phyloP scores from a whole-genome alignment of 805 yeast species.

The Metschnikowia gelsemii region DNA sequence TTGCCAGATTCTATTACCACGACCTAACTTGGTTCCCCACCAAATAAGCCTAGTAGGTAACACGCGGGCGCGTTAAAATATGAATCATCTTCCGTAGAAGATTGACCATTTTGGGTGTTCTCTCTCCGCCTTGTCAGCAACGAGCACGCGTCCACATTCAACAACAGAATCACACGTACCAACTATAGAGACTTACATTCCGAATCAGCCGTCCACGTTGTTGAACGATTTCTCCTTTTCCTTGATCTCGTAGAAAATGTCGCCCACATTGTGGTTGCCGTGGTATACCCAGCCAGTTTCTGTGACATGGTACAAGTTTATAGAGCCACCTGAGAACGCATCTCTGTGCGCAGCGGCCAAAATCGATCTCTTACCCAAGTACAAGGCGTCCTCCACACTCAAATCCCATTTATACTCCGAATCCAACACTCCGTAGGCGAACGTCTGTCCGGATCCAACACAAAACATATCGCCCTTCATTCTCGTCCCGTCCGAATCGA shows the following conservation, averaged over 20 bases:
- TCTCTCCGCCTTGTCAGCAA: no score
- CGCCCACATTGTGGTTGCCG: constrained; percentile 92
- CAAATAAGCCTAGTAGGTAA: no score
- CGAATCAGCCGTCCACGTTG: constrained; percentile 61
- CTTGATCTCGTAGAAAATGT: constrained; percentile 87
- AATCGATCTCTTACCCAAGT: constrained; percentile 91
- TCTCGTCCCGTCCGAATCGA: constrained; percentile 96
- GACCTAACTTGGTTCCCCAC: no score
- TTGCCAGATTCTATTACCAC: no score
- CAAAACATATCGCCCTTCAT: constrained; percentile 92
- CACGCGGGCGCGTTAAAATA: no score
- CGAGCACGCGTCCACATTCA: no score
- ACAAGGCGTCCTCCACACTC: constrained; percentile 88
- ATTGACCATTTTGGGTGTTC: no score
- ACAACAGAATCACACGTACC: no score
- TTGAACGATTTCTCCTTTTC: constrained; percentile 86
- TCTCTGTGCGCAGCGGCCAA: constrained; percentile 98
- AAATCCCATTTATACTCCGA: constrained; percentile 91
- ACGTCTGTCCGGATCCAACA: constrained; percentile 99
- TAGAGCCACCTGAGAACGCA: constrained; percentile 96
- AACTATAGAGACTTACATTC: constrained; percentile 19
- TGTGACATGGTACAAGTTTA: constrained; percentile 88
- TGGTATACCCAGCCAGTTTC: constrained; percentile 95
- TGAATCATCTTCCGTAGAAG: no score
- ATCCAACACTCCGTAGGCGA: constrained; percentile 97